Evolutionary conservation across 768 basidiomycete genomes (phyloP).

Genomic region (Tephrocybe sp.): DNA sequence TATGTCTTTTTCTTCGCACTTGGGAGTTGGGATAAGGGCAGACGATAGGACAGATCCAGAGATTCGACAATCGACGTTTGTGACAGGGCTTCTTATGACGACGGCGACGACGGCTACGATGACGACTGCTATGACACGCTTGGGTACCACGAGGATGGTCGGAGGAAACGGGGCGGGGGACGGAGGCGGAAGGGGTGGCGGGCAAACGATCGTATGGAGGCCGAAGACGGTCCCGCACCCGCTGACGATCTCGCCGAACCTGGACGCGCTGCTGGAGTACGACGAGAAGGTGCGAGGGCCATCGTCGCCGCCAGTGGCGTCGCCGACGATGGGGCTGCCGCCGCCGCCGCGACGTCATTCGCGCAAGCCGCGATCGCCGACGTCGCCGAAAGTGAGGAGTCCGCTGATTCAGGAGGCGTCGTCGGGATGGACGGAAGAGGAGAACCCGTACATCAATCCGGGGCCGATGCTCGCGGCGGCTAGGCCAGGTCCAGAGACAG

Average conservation of each 20-base stretch:
- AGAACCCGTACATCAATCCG: conserved; percentile 49
- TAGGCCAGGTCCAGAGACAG: conserved; percentile 8
- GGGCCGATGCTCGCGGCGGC: conserved; percentile 27
- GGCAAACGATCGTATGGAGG: conserved; percentile 3
- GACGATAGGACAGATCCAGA: background rate
- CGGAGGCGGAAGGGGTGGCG: no score
- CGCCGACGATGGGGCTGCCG: conserved; percentile 55
- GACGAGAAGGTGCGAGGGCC: conserved; percentile 46
- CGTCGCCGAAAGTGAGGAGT: conserved; percentile 12
- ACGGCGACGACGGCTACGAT: conserved; percentile 2
- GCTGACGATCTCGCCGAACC: conserved; percentile 56
- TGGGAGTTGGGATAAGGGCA: no score
- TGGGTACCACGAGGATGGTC: background rate
- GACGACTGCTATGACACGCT: background rate
- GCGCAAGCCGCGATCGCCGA: conserved; percentile 18
- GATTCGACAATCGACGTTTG: background rate
- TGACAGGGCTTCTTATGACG: background rate
- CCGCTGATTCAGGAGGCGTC: conserved; percentile 11
- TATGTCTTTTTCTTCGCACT: no score
- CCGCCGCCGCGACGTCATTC: conserved; percentile 35
- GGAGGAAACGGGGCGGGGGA: background rate
- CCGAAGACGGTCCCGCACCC: conserved; percentile 20
- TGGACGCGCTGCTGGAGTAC: conserved; percentile 59
- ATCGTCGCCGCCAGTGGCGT: conserved; percentile 2
- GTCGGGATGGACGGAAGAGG: conserved; percentile 4